Base-by-base conservation (phyloP, 139 green algal species). In the Haematococcus lacustris region DNA sequence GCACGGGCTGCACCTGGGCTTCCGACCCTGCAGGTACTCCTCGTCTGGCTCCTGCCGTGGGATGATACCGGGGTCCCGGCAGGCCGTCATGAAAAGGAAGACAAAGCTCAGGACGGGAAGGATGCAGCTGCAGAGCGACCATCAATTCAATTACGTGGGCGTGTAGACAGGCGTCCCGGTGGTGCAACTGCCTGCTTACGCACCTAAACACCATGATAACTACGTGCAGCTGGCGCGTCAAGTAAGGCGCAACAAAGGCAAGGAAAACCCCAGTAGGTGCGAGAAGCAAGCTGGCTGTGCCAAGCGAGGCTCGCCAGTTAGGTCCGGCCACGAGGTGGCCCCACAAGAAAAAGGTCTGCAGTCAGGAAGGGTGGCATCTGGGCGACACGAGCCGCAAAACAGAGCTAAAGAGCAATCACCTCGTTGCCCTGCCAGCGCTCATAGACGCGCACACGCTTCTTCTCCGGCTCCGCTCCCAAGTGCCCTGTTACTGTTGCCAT, bases 11-110 rank as follows among this genome's bases (percentile, higher is more conserved):
- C 70, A 83, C 78, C 78, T 76, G 1, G 80, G 82, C 61, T 86
- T 88, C 33, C 74, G 37, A 4, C 72, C 83, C 5, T 50, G 70
- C 35, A 88, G 79, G 74, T 83, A 91, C 70, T 96, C 90, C 26
- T 88, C 77, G 38, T 96, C 90, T 1, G 77, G 80, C 43, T 89
- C 75, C 41, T 91, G 85, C 3, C 94, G 81, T 0, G 92, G 93
- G 38, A 97, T 84, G 67, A 98, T 93, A 5, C 94, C 94, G 0
- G 94, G 94, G 71, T 98, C 94, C 1, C 83, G 79, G 73, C 89
- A 87, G 0, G 88, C 88, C 5, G 94, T 97, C 51, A 87, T 68
- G 37, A 86, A 80, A 43, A 97, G 79, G 68, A 88, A 89, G 51
- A 72, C 43, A 0, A 93, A 13, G 2, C 77, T 78, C 38, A 86